Percentiles rank a stretch among this genome's conserved stretches.
Conservation (phyloP, 2,329 filamentous ascomycete species). For the Nannizziopsis barbatae region DNA sequence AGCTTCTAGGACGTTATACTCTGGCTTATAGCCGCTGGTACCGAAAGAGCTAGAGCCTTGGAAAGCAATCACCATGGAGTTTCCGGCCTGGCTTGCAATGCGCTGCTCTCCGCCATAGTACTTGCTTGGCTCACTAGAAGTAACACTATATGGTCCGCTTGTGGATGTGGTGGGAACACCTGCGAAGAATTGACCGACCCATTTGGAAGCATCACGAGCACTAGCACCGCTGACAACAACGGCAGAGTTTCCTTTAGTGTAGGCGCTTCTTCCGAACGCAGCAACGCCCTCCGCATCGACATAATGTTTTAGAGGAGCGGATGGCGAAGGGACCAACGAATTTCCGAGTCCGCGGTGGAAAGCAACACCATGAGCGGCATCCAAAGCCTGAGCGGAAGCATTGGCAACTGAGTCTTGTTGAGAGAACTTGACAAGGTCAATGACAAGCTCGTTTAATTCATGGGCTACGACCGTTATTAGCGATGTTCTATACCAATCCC, state of each 20-base stretch:
- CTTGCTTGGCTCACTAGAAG: constrained; percentile 57
- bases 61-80: constrained; percentile 84
- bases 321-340: constrained; percentile 60
- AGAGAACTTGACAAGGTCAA: constrained; percentile 62
- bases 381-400: constrained; percentile 61
- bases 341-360: constrained; percentile 89
- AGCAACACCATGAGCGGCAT: constrained; percentile 73
- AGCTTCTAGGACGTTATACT: constrained; percentile 73
- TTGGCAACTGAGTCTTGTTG: constrained; percentile 59
- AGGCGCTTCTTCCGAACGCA: constrained; percentile 66
- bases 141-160: constrained; percentile 41
- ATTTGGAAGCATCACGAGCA: constrained; percentile 66
- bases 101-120: constrained; percentile 96
- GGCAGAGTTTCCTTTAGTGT: constrained; percentile 81
- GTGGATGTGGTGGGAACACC: constrained; percentile 45
- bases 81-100: constrained; percentile 62
- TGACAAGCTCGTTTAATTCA: constrained; percentile 81
- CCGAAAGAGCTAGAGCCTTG: constrained; percentile 70
- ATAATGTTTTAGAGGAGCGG: constrained; percentile 66
- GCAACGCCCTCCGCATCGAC: constrained; percentile 63
- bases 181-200: constrained; percentile 88
- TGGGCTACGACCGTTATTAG: constrained; percentile 48
- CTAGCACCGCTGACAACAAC: constrained; percentile 81
- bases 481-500: neutral
- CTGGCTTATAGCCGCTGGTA: constrained; percentile 67